phyloP scores from a whole-genome alignment of 1,284 basidiomycete genomes.

The Baeospora myosura region DNA sequence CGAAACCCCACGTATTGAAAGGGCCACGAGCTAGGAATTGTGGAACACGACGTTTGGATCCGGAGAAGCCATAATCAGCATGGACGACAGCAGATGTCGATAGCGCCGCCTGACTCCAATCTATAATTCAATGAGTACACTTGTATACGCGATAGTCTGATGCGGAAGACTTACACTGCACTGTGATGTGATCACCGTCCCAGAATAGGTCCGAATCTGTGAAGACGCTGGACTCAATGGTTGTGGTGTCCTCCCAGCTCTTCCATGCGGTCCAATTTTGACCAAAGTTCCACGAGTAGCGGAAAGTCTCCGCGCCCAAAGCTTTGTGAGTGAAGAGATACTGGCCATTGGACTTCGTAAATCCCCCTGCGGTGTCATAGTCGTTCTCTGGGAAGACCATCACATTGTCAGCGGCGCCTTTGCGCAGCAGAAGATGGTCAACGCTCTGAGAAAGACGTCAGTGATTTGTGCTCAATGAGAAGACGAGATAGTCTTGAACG shows the following conservation, averaged over 20 bases:
- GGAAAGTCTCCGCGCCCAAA: constrained; percentile 79
- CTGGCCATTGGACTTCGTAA: constrained; percentile 51
- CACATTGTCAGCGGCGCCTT: constrained; percentile 66
- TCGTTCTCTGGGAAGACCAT: constrained; percentile 79
- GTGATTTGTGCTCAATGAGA: constrained; percentile 9
- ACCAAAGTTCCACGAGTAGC: constrained; percentile 84
- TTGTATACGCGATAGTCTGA: constrained; percentile 5
- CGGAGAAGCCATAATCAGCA: constrained; percentile 60
- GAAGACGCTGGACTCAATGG: constrained; percentile 55
- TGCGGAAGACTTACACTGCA: constrained; percentile 60
- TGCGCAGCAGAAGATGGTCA: constrained; percentile 76
- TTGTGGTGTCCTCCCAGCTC: constrained; percentile 67
- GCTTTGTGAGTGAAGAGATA: constrained; percentile 78
- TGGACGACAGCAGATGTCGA: constrained; percentile 67
- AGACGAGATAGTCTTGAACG: constrained; percentile 18
- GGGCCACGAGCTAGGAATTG: constrained; percentile 80
- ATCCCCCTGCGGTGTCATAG: constrained; percentile 57
- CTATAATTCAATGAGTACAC: constrained; percentile 26
- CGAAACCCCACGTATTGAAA: constrained; percentile 88
- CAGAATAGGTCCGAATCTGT: constrained; percentile 58
- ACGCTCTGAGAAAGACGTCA: constrained; percentile 34
- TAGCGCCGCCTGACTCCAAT: constrained; percentile 66
- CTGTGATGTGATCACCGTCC: constrained; percentile 77
- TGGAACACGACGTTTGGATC: constrained; percentile 65
- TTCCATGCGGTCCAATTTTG: constrained; percentile 77